Evolutionary conservation across 2,329 filamentous ascomycete genomes (phyloP).

Genomic region (Emergomyces pasteurianus): DNA sequence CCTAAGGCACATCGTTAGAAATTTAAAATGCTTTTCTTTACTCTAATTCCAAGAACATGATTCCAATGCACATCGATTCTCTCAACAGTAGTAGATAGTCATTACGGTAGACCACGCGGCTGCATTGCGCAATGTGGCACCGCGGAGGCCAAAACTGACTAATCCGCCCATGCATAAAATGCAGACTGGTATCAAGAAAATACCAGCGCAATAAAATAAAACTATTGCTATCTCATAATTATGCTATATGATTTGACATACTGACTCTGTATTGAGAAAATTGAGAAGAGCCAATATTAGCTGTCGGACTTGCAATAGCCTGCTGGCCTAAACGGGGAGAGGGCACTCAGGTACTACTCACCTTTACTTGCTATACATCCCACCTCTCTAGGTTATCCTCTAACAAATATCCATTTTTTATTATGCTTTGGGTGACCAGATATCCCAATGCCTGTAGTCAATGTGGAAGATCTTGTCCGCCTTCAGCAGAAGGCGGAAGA

Average conservation of each 20-base stretch:
- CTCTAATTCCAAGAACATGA: not conserved
- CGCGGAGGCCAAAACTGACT: not conserved
- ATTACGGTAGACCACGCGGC: not conserved
- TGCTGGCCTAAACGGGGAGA: not conserved
- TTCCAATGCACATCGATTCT: no score
- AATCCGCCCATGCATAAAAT: not conserved
- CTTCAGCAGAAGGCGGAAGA: constrained; percentile 80
- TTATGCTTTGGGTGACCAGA: constrained; percentile 4
- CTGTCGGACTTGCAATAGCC: not conserved
- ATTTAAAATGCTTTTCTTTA: not conserved
- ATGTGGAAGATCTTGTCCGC: constrained; percentile 75
- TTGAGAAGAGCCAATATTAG: not conserved
- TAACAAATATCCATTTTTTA: not conserved
- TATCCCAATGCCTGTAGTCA: constrained; percentile 74
- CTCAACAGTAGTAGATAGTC: not conserved
- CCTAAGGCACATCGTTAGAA: not conserved
- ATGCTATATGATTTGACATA: not conserved
- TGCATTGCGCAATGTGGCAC: not conserved
- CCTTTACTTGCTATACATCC: not conserved
- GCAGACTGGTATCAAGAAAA: not conserved
- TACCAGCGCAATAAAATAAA: not conserved
- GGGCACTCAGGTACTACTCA: not conserved
- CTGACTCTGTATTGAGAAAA: not conserved
- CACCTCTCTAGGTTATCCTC: not conserved
- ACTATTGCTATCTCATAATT: not conserved